Base-by-base conservation (phyloP, 768 basidiomycete species). In the Lactarius vividus region DNA sequence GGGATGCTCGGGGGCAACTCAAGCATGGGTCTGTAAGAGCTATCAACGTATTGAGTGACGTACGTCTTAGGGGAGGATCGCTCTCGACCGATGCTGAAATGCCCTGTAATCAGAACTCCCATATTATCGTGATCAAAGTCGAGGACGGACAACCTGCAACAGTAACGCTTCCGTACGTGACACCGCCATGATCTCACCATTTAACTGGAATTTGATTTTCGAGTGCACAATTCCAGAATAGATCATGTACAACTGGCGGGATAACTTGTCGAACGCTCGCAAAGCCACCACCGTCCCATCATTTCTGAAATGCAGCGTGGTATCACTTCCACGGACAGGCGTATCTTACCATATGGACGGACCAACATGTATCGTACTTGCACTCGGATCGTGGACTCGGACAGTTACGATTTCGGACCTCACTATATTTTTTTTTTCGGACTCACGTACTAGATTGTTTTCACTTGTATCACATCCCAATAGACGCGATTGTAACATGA, bases 11-110 rank as follows among this genome's bases (percentile, higher is more conserved):
- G 46, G 86, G 85, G 2, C 77, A 82, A 57, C 78, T 84, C 44
- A 80, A 84, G 62, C 84, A 87, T 69, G 90, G 88, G 20, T 81
- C 77, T 4, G 88, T 92, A 9, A 76, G 79, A 60, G 78, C 79
- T 1, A 84, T 84, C 37, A 81, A 78, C 64, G 78, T 80, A 54
- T 77, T 82, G 68, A 79, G 81, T 18, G 89, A 91, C 73, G 90
- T 88, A 72, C 68, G 83, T 75, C 7, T 23, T 39, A 7, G 33
- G 29, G 20, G 54, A 26, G 59, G 49, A 33, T 20, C 59, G 65
- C 56, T 29, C 28, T 3, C 33, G 58, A n/a, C 61, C 35, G 26
- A 16, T 39, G 9, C 57, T 57, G 9, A 68, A 66, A 8, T 29
- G 18, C 26, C 29, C 33, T 59, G 42, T 70, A 65, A 69, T 29